Evolutionary conservation across 345 rosid species (phyloP), one percentile per base, ranked within the genome.

Genomic region (Streptanthus diversifolius): DNA sequence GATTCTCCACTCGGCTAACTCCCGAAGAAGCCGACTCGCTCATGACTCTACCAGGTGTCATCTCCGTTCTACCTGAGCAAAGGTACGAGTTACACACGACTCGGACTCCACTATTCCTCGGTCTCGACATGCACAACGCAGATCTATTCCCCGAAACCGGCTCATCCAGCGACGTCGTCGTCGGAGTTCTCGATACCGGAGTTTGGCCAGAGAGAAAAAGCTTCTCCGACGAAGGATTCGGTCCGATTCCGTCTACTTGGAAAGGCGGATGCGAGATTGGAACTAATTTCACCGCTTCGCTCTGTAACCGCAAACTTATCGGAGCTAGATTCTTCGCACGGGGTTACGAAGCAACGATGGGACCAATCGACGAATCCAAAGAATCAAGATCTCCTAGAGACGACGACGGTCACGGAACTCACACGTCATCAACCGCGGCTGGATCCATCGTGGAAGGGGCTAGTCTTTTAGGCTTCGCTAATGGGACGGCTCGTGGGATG

Each of bases 391-490:
- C 92, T 22, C 77, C 90, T 0, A 71, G 93, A 64, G 95, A 89
- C 72, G 83, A 75, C 19, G 82, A 81, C 10, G 91, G 90, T 2
- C 95, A 89, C 53, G 95, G 95, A 7, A 83, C 91, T 0, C 91
- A 86, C 73, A 87, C 95, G 2, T 74, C 95, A 15, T 74, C 87
- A n/a, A 91, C 90, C 8, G 91, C 92, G 0, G 97, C 87, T 9
- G 96, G 96, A 19, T 81, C 85, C 14, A 62, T 77, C 10, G 93
- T 89, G 5, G 84, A 74, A n/a, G 83, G 84, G 25, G 93, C 93
- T 1, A 82, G 73, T 33, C 64, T 91, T 1, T 60, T 85, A 19
- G 96, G 93, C 0, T 89, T 74, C 43, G 97, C 97, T 0, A 9
- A 5, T 0, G 97, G 97, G 15, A 71, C 70, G 17, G 93, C 97